Evolutionary conservation across 768 basidiomycete genomes (phyloP), one percentile per base, ranked within the genome.

Genomic region (Crassisporium funariophilum): DNA sequence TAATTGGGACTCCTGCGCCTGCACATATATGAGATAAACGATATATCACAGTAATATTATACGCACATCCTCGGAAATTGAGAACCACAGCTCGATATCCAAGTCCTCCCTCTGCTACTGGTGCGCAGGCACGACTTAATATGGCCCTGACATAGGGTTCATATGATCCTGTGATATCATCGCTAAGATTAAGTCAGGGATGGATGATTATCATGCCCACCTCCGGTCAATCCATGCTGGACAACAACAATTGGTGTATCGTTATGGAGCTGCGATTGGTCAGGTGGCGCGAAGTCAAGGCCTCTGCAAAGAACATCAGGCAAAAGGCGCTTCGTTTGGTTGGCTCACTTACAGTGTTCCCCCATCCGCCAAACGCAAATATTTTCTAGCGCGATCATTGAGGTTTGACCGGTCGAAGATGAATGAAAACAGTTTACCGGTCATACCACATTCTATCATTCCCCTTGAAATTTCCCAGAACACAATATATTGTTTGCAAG

Each of bases 61-160:
- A 78, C 86, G 60, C 58, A 89, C 93, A 95, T 61, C 93, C 94
- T 57, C 95, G 81, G 68, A 88, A 95, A 69, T 95, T 97, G 62
- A 95, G 79, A 7, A 98, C 92, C 10, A 88, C 86, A 4, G 81
- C 95, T 47, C 97, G 78, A 66, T 90, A 95, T 12, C 94, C 93
- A 43, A 95, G 71, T 2, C 95, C 95, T n/a, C 90, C 91, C 56
- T 88, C 73, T 33, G 78, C 76, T 5, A 83, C 76, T 20, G 88
- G 77, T 21, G 75, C 74, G 62, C 86, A 86, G 11, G 85, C 86
- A 48, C 82, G 85, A 40, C 80, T 78, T 3, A 98, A 72, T 36
- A 97, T 77, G 21, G 88, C 84, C 52, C 92, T 77, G 35, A 97
- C 89, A 60, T 97, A 98, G 15, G 85, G 76, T 73, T 95, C 95